A percentile compares a stretch with the other conserved stretches of the same genome.
These are phyloP conservation scores for Mitragyna speciosa DNA, from an alignment of 257 asterid genomes.

Conservation along the genomic window DNA sequence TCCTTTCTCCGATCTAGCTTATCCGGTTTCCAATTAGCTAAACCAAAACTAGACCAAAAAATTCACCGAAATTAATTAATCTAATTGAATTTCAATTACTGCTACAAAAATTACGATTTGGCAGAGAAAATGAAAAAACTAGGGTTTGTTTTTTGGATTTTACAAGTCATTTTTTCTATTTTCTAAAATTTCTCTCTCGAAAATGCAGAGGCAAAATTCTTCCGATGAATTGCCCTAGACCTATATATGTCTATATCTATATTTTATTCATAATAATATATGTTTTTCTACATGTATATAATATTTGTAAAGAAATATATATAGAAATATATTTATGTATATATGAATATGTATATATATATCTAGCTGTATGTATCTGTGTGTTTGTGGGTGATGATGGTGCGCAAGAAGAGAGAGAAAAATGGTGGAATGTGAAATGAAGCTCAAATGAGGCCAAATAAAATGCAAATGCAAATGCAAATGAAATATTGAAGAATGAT, in stretches of 20 bases:
- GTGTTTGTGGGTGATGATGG: constrained; percentile 13
- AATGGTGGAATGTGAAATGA: constrained; percentile 49
- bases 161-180: constrained; percentile 23
- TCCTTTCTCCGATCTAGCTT: constrained; percentile 38
- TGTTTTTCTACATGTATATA: not conserved
- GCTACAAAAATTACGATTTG: not conserved
- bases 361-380: constrained; percentile 15
- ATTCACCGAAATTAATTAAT: not conserved
- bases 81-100: constrained; percentile 17
- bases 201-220: constrained; percentile 15
- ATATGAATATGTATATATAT: not conserved
- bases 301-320: no score
- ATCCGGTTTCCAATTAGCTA: constrained; percentile 1
- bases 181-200: constrained; percentile 24
- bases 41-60: constrained; percentile 1
- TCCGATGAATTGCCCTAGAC: not conserved
- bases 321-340: no score
- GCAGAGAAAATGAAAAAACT: constrained; percentile 5
- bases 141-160: not conserved
- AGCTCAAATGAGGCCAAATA: constrained; percentile 30
- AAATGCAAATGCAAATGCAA: constrained; percentile 1
- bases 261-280: not conserved
- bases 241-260: not conserved
- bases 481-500: not conserved
- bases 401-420: constrained; percentile 17